Conservation (phyloP, 148 eudicot species). For the Diospyros lotus region DNA sequence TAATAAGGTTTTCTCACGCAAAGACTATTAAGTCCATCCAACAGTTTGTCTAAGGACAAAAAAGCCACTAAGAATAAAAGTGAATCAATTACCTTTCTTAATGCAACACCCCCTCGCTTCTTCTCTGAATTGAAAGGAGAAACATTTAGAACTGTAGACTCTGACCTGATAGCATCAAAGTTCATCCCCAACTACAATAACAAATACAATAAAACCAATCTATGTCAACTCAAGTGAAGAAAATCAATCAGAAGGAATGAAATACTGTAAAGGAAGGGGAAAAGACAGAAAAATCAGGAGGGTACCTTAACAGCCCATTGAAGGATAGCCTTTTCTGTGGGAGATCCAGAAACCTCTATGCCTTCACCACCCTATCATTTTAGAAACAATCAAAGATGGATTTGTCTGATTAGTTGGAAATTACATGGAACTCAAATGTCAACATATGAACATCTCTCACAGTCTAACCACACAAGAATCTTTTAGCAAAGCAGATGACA, state of each 20-base stretch:
- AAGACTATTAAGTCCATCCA: neutral
- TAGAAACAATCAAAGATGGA: neutral
- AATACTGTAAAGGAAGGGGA: neutral
- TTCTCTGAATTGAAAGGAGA: conserved; percentile 89
- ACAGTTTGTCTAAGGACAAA: neutral
- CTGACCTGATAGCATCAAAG: conserved; percentile 63
- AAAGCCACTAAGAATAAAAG: neutral
- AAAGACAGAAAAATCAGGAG: neutral
- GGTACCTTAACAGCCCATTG: conserved; percentile 81
- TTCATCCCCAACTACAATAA: conserved; percentile 73
- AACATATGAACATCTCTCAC: neutral
- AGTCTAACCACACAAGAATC: neutral
- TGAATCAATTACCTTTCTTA: conserved; percentile 52
- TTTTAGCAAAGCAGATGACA: neutral
- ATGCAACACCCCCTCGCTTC: conserved; percentile 87
- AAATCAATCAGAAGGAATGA: neutral
- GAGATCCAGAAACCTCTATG: conserved; percentile 83
- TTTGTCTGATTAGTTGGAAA: neutral
- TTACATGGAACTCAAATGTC: conserved; percentile 7
- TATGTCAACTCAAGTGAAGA: conserved; percentile 6
- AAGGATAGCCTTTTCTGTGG: conserved; percentile 87
- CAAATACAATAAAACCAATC: neutral
- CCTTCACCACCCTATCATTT: conserved; percentile 45
- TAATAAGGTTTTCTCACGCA: neutral
- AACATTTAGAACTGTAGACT: conserved; percentile 63